phyloP scores from a whole-genome alignment of 1,284 basidiomycete genomes.

The Sanguinoderma infundibulare region DNA sequence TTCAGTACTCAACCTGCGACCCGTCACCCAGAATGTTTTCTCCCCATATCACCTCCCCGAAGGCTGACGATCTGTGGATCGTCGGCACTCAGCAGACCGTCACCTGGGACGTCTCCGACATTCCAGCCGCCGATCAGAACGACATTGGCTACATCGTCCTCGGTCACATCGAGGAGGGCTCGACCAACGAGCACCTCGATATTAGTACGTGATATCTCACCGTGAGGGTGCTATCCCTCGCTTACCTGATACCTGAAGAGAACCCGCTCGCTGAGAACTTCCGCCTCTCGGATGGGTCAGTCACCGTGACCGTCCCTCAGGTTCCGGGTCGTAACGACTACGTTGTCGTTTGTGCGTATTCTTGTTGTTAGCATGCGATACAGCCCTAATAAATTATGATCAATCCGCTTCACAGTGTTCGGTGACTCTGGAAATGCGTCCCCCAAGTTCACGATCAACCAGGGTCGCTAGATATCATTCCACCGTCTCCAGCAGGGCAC shows the following conservation, averaged over 20 bases:
- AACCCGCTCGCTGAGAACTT: constrained; percentile 43
- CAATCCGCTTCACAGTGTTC: constrained; percentile 30
- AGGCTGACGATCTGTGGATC: constrained; percentile 11
- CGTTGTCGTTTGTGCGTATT: constrained; percentile 43
- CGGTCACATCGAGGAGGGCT: constrained; percentile 35
- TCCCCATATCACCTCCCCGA: constrained; percentile 7
- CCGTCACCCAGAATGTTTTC: too few relatives aligned
- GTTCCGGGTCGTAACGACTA: constrained; percentile 36
- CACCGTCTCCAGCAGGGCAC: too few relatives aligned
- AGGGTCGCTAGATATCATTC: too few relatives aligned
- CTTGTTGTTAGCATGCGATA: neutral
- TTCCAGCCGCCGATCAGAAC: constrained; percentile 36
- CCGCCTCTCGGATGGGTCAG: constrained; percentile 36
- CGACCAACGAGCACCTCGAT: constrained; percentile 44
- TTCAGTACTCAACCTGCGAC: neutral
- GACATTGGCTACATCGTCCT: constrained; percentile 39
- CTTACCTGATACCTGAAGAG: constrained; percentile 30
- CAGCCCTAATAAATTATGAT: neutral
- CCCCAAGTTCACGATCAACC: constrained; percentile 36
- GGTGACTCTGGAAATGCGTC: constrained; percentile 42
- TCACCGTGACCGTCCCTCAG: constrained; percentile 39
- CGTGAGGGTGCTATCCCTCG: neutral
- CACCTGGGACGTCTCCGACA: constrained; percentile 41
- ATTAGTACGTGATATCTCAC: constrained; percentile 34
- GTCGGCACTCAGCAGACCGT: constrained; percentile 38